phyloP scores from a whole-genome alignment of 306 rosid species.

The Quillaja saponaria region DNA sequence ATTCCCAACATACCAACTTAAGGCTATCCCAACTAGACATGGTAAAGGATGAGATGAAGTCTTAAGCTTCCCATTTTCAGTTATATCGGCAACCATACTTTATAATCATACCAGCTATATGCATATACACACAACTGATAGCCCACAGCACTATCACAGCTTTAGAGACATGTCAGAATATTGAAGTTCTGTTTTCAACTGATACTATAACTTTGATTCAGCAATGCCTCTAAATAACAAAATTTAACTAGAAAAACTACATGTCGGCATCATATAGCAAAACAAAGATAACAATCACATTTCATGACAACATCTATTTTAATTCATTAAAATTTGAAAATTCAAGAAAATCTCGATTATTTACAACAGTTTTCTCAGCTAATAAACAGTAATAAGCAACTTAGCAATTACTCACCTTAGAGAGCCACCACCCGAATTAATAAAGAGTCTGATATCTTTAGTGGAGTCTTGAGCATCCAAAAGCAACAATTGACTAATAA shows the following conservation, averaged over 20 bases:
- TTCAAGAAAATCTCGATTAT: background rate
- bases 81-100: background rate
- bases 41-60: background rate
- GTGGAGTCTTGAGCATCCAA: conserved; percentile 84
- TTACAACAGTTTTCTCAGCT: background rate
- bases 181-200: too few species aligned
- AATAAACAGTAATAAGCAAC: background rate
- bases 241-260: too few species aligned
- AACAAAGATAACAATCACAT: background rate
- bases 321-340: too few species aligned
- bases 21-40: conserved; percentile 5
- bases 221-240: too few species aligned
- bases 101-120: too few species aligned
- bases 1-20: background rate
- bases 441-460: conserved; percentile 81
- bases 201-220: too few species aligned
- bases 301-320: background rate
- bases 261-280: too few species aligned
- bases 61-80: background rate
- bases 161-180: too few species aligned
- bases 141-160: too few species aligned
- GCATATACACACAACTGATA: too few species aligned
- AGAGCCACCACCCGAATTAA: conserved; percentile 87
- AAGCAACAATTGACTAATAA: conserved; percentile 77
- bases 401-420: conserved; percentile 56